A percentile compares a stretch with the other conserved stretches of the same genome.
phyloP scores from a whole-genome alignment of 2,329 filamentous ascomycete species.

The Hypoxylon sp. region DNA sequence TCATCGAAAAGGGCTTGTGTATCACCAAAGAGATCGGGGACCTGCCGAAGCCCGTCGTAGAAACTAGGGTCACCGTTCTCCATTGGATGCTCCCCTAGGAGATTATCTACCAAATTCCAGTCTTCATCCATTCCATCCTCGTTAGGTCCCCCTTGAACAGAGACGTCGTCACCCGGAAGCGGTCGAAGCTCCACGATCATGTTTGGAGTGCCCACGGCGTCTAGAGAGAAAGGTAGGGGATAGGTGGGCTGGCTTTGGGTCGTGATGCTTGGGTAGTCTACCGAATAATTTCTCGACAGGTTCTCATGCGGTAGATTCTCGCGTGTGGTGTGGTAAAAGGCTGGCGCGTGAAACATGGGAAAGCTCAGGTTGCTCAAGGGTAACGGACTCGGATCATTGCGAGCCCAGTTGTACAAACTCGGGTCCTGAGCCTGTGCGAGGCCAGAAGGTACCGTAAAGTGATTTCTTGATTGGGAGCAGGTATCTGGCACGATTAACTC shows the following conservation, averaged over 20 bases:
- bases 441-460: slow-evolving; percentile 33
- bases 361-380: slow-evolving; percentile 10
- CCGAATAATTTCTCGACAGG: slow-evolving; percentile 2
- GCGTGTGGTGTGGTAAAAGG: slow-evolving; percentile 13
- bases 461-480: slow-evolving; percentile 17
- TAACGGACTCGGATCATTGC: background rate
- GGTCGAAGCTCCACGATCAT: slow-evolving; percentile 18
- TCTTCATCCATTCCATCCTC: background rate
- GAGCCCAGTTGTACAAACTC: slow-evolving; percentile 23
- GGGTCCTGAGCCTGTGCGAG: slow-evolving; percentile 29
- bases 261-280: slow-evolving; percentile 20
- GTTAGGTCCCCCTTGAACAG: background rate
- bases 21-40: background rate
- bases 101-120: slow-evolving; percentile 6
- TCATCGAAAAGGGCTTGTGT: background rate
- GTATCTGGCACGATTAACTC: slow-evolving; percentile 27
- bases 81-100: background rate
- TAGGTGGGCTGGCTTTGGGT: slow-evolving; percentile 2
- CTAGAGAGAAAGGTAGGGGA: slow-evolving; percentile 9
- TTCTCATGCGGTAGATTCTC: slow-evolving; percentile 14
- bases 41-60: background rate
- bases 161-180: slow-evolving; percentile 2
- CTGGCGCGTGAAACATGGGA: slow-evolving; percentile 24
- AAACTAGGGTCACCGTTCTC: background rate
- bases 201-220: slow-evolving; percentile 7